Percentiles rank a stretch among this genome's conserved stretches.
Evolutionary conservation across 768 basidiomycete genomes (phyloP).

Genomic region (Tylopilus balloui): DNA sequence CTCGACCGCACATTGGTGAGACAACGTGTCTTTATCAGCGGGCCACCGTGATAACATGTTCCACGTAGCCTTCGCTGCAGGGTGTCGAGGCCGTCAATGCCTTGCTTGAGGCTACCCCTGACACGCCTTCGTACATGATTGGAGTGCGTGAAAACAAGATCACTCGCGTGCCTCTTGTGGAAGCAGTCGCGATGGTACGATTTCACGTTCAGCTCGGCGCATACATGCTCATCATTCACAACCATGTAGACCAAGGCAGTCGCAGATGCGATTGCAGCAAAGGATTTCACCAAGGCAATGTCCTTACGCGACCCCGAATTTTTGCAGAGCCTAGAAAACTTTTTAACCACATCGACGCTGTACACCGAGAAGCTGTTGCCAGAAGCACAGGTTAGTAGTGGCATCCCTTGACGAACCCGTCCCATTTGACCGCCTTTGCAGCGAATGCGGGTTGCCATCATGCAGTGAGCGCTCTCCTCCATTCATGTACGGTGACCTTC

Average conservation of each 20-base stretch:
- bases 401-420: neutral
- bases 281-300: constrained; percentile 86
- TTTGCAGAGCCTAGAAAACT: constrained; percentile 80
- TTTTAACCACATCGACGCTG: constrained; percentile 65
- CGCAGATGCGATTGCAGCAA: constrained; percentile 71
- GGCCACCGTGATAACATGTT: constrained; percentile 4
- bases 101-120: constrained; percentile 77
- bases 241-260: constrained; percentile 74
- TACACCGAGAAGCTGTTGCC: constrained; percentile 53
- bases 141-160: constrained; percentile 95
- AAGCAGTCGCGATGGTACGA: constrained; percentile 83
- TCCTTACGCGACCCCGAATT: constrained; percentile 90
- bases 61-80: constrained; percentile 86
- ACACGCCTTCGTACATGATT: constrained; percentile 96
- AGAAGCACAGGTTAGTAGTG: constrained; percentile 36
- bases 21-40: neutral
- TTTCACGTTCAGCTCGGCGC: neutral
- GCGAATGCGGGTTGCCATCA: constrained; percentile 76
- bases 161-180: constrained; percentile 82
- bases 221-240: constrained; percentile 6
- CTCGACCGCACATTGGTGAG: constrained; percentile 86
- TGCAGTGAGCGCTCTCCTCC: constrained; percentile 58
- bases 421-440: constrained; percentile 27
- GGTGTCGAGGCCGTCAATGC: constrained; percentile 91
- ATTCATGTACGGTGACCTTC: neutral